Conservation (phyloP, 345 rosid species). For the Euphorbia peplus region DNA sequence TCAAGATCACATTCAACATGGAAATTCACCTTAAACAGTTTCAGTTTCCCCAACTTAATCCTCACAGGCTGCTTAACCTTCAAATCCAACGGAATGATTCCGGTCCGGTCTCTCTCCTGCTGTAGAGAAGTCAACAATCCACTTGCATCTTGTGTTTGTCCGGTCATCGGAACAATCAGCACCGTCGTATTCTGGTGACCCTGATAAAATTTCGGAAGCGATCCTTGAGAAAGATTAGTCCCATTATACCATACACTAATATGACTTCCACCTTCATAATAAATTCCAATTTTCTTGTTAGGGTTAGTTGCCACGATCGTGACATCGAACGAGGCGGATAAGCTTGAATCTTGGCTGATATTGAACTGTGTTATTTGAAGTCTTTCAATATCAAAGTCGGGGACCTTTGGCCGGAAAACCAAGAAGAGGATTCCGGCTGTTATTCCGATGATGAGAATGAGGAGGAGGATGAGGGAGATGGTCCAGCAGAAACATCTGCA, state of each 20-base stretch:
- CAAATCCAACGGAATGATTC: slow-evolving; percentile 55
- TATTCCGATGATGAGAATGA: slow-evolving; percentile 42
- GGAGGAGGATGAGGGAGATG: slow-evolving; percentile 42
- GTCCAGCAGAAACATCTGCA: slow-evolving; percentile 76
- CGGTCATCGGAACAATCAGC: slow-evolving; percentile 50
- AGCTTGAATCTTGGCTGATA: slow-evolving; percentile 38
- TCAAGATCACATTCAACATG: slow-evolving; percentile 52
- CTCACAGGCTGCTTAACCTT: slow-evolving; percentile 78
- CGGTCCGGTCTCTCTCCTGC: slow-evolving; percentile 43
- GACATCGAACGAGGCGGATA: slow-evolving; percentile 54
- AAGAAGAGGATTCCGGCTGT: slow-evolving; percentile 55
- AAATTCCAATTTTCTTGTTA: slow-evolving; percentile 70
- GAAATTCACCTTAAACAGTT: slow-evolving; percentile 61
- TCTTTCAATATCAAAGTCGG: slow-evolving; percentile 57
- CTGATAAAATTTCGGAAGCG: slow-evolving; percentile 85
- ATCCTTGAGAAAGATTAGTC: slow-evolving; percentile 55
- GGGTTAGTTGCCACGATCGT: slow-evolving; percentile 69
- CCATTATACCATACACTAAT: slow-evolving; percentile 53
- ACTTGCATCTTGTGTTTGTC: slow-evolving; percentile 49
- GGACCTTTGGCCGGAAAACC: slow-evolving; percentile 73
- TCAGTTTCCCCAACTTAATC: slow-evolving; percentile 67
- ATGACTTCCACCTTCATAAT: slow-evolving; percentile 76
- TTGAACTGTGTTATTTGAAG: slow-evolving; percentile 52
- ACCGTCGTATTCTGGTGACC: slow-evolving; percentile 82
- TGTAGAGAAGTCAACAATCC: slow-evolving; percentile 34